These are phyloP conservation scores for Aspergillus nanangensis DNA, from an alignment of 495 filamentous ascomycete species.

Conservation along the genomic window DNA sequence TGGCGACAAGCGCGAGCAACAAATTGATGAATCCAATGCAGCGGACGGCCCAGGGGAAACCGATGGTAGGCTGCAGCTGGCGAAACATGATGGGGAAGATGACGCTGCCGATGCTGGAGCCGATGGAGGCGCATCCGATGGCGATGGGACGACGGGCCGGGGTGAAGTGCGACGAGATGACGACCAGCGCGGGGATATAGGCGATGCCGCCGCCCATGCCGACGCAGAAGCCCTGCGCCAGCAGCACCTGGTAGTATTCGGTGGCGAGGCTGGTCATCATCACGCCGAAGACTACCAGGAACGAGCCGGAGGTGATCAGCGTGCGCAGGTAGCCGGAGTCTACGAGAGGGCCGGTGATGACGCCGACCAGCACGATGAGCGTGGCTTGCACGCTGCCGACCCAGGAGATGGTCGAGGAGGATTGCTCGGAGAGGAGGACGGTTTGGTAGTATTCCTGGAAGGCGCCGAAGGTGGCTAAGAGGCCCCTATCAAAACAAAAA, in stretches of 20 bases:
- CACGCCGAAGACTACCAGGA: conserved; percentile 40
- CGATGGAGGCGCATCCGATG: conserved; percentile 38
- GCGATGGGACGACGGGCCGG: conserved; percentile 37
- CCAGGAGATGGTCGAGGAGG: conserved; percentile 37
- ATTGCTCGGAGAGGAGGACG: conserved; percentile 22
- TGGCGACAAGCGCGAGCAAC: conserved; percentile 32
- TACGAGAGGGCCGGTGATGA: conserved; percentile 38
- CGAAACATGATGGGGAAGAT: conserved; percentile 53
- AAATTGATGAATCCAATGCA: conserved; percentile 51
- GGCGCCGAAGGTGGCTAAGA: conserved; percentile 42
- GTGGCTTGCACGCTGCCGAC: conserved; percentile 43
- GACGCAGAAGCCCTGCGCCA: conserved; percentile 36
- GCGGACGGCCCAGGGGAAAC: conserved; percentile 51
- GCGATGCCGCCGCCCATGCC: conserved; percentile 36
- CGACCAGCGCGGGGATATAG: conserved; percentile 38
- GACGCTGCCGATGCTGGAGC: conserved; percentile 43
- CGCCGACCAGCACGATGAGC: conserved; percentile 35
- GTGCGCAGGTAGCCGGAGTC: conserved; percentile 38
- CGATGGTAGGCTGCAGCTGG: conserved; percentile 39
- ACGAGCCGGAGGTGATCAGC: conserved; percentile 23
- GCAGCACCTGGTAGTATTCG: conserved; percentile 36
- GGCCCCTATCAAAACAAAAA: conserved; percentile 20
- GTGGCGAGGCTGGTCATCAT: conserved; percentile 44
- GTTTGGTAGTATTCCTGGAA: conserved; percentile 44
- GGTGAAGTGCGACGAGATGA: conserved; percentile 40